Conservation (phyloP, 2,329 filamentous ascomycete species). For the Colletotrichum paranaense region DNA sequence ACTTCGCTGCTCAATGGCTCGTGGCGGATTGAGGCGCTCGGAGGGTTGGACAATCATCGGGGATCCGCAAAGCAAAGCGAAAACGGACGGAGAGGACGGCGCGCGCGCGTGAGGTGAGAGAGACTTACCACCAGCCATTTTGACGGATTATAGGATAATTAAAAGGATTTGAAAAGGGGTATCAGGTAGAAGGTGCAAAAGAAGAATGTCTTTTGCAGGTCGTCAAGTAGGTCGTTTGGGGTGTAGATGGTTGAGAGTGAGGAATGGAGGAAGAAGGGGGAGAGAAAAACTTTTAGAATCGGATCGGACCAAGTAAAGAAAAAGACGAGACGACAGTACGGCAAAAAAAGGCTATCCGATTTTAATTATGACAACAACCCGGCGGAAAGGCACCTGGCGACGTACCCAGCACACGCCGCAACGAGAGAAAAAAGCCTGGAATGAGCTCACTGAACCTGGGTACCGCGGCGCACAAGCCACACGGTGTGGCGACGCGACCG, state of each 20-base stretch:
- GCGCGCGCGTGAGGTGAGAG: neutral
- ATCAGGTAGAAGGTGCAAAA: slow-evolving; percentile 40
- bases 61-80: slow-evolving; percentile 26
- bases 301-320: slow-evolving; percentile 39
- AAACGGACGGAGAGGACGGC: neutral
- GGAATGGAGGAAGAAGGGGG: slow-evolving; percentile 12
- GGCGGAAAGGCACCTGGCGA: slow-evolving; percentile 31
- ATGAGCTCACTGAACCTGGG: slow-evolving; percentile 43
- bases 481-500: slow-evolving; percentile 39
- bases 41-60: neutral
- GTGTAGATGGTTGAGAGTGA: slow-evolving; percentile 13
- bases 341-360: slow-evolving; percentile 42
- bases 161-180: slow-evolving; percentile 35
- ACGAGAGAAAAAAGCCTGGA: slow-evolving; percentile 22
- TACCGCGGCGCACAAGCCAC: slow-evolving; percentile 44
- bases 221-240: slow-evolving; percentile 31
- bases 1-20: slow-evolving; percentile 28
- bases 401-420: slow-evolving; percentile 37
- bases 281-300: slow-evolving; percentile 38
- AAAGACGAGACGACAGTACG: slow-evolving; percentile 40
- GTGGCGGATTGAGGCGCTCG: neutral
- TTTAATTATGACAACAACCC: slow-evolving; percentile 55
- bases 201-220: slow-evolving; percentile 36
- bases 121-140: slow-evolving; percentile 60
- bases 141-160: slow-evolving; percentile 39